Evolutionary conservation across 1,284 basidiomycete genomes (phyloP), one percentile per base, ranked within the genome.

Genomic region (Ganoderma meredithae): DNA sequence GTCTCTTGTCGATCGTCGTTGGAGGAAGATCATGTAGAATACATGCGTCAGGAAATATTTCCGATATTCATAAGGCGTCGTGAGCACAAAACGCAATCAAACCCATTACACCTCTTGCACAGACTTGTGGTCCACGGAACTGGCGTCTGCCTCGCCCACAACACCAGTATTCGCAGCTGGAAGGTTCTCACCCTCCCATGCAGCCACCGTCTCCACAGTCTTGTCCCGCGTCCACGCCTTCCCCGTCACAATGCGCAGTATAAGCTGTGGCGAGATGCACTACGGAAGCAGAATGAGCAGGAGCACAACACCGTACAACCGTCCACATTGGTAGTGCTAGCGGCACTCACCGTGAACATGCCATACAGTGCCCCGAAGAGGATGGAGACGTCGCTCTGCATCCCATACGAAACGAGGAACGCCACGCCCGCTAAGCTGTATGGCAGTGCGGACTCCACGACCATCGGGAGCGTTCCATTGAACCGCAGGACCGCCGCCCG

Each of bases 251-350:
- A 79, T 71, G 0, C 79, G 76, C 33, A 77, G 64, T 25, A 80
- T 77, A 64, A 80, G 73, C 62, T 79, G 77, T 1, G 78, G 79
- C 1, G 78, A 75, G 10, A 80, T 64, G 44, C 69, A 74, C 79
- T 80, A 40, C 22, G 19, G 3, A 8, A 58, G n/a, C n/a, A 7
- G 66, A 6, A 52, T 33, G 40, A 31, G 33, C 49, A 41, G 4
- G 27, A 31, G n/a, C n/a, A n/a, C 27, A 25, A 22, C 44, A n/a
- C 7, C n/a, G 44, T n/a, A 22, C 19, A 17, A 52, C 68, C 22
- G 62, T 71, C 70, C 43, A 71, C 66, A 19, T 53, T 43, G 55
- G 71, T 69, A 0, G 65, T 63, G 10, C 60, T 53, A 27, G 67
- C 59, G 15, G 62, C 53, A 67, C 72, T 41, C 40, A 71, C 70